phyloP scores from a whole-genome alignment of 116 monocot species.

The Zostera marina region DNA sequence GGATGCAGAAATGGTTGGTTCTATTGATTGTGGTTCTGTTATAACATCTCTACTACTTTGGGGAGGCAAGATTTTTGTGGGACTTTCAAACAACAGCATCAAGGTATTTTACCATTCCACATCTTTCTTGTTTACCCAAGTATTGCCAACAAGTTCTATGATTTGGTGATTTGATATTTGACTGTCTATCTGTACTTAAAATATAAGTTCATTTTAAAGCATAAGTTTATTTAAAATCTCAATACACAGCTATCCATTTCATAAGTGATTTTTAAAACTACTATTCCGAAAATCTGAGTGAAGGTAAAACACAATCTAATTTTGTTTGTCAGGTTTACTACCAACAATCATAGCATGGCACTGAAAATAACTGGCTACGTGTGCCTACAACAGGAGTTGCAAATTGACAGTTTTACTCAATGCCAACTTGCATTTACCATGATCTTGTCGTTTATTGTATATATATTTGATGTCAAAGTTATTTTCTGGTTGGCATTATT shows the following conservation, averaged over 20 bases:
- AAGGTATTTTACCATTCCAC: constrained; percentile 26
- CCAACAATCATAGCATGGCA: too few species aligned
- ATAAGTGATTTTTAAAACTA: neutral
- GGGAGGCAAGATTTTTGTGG: constrained; percentile 67
- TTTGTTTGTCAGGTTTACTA: neutral
- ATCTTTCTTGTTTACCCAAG: neutral
- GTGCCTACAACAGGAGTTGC: too few species aligned
- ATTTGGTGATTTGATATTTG: neutral
- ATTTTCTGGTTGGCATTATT: too few species aligned
- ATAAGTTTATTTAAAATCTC: too few species aligned
- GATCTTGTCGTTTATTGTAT: too few species aligned
- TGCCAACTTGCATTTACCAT: too few species aligned
- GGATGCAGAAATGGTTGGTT: constrained; percentile 37
- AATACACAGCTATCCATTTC: too few species aligned
- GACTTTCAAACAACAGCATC: constrained; percentile 45
- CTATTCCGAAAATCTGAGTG: neutral
- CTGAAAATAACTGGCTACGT: too few species aligned
- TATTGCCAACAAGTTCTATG: neutral
- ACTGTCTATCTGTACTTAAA: too few species aligned
- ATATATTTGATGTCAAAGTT: too few species aligned
- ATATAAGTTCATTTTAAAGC: too few species aligned
- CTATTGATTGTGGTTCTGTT: constrained; percentile 39
- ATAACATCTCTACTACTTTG: constrained; percentile 48
- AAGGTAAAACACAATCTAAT: neutral
- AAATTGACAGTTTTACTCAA: too few species aligned